phyloP scores from a whole-genome alignment of 2,329 filamentous ascomycete species.

The Aspergillus sp. region DNA sequence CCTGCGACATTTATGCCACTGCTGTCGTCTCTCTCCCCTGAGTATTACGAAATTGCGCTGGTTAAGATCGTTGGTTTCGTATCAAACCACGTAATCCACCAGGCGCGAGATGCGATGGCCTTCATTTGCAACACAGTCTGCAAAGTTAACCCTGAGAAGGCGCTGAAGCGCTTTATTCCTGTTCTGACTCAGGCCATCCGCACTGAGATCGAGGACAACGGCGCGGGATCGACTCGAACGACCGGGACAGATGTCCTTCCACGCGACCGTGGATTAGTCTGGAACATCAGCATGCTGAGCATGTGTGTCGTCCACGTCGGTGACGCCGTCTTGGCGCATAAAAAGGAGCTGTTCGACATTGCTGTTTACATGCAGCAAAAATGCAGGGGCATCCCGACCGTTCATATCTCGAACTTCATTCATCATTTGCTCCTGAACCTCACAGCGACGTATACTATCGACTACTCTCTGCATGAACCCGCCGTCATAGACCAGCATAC shows the following conservation, averaged over 20 bases:
- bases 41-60: slow-evolving; percentile 83
- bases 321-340: slow-evolving; percentile 77
- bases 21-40: slow-evolving; percentile 80
- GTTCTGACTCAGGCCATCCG: slow-evolving; percentile 86
- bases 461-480: slow-evolving; percentile 82
- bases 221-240: slow-evolving; percentile 86
- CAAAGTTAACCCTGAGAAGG: slow-evolving; percentile 91
- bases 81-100: slow-evolving; percentile 88
- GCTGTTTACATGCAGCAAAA: slow-evolving; percentile 94
- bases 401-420: slow-evolving; percentile 95
- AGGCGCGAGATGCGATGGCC: slow-evolving; percentile 93
- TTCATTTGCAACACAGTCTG: slow-evolving; percentile 96
- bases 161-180: slow-evolving; percentile 79
- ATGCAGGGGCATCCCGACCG: slow-evolving; percentile 85
- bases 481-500: slow-evolving; percentile 59
- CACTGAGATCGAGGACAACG: slow-evolving; percentile 94
- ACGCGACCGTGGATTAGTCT: slow-evolving; percentile 83
- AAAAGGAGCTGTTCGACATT: slow-evolving; percentile 80
- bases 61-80: slow-evolving; percentile 91
- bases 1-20: slow-evolving; percentile 85
- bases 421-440: slow-evolving; percentile 92
- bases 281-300: slow-evolving; percentile 93
- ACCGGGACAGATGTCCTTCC: slow-evolving; percentile 90
- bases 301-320: slow-evolving; percentile 98
- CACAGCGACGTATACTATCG: slow-evolving; percentile 86